These are phyloP conservation scores for Musa beccarii DNA, from an alignment of 176 grass and related monocot genomes.

Conservation along the genomic window DNA sequence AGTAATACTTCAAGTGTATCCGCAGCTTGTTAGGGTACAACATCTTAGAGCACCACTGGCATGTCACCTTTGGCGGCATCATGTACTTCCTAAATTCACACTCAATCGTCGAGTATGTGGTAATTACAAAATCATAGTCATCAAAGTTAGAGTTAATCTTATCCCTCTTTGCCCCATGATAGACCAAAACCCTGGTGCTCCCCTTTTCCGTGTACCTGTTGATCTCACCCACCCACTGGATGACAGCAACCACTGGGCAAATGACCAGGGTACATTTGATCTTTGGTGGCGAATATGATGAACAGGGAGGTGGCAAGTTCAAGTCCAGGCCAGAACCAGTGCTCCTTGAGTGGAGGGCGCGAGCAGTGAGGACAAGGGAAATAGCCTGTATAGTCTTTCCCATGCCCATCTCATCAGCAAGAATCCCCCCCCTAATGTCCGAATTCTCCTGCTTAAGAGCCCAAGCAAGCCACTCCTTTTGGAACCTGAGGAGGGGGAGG, in stretches of 20 bases:
- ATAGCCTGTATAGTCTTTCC: conserved; percentile 98
- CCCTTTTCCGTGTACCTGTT: conserved; percentile 50
- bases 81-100: conserved; percentile 78
- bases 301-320: background rate
- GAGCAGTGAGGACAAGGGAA: conserved; percentile 68
- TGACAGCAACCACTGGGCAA: conserved; percentile 78
- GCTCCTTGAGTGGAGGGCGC: conserved; percentile 9
- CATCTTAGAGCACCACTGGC: conserved; percentile 38
- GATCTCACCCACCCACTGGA: conserved; percentile 87
- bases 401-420: conserved; percentile 98
- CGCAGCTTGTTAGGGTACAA: conserved; percentile 40
- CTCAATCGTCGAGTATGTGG: conserved; percentile 84
- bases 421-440: conserved; percentile 50
- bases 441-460: conserved; percentile 71
- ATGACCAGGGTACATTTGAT: conserved; percentile 62
- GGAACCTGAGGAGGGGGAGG: conserved; percentile 74
- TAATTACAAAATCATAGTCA: conserved; percentile 70
- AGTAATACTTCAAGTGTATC: conserved; percentile 56
- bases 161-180: conserved; percentile 40
- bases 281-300: background rate
- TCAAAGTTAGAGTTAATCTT: conserved; percentile 31
- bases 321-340: background rate
- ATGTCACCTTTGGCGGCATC: conserved; percentile 62
- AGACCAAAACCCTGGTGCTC: conserved; percentile 43
- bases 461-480: conserved; percentile 93